These are phyloP conservation scores for Diplogelasinospora grovesii DNA, from an alignment of 495 filamentous ascomycete species.

Conservation along the genomic window DNA sequence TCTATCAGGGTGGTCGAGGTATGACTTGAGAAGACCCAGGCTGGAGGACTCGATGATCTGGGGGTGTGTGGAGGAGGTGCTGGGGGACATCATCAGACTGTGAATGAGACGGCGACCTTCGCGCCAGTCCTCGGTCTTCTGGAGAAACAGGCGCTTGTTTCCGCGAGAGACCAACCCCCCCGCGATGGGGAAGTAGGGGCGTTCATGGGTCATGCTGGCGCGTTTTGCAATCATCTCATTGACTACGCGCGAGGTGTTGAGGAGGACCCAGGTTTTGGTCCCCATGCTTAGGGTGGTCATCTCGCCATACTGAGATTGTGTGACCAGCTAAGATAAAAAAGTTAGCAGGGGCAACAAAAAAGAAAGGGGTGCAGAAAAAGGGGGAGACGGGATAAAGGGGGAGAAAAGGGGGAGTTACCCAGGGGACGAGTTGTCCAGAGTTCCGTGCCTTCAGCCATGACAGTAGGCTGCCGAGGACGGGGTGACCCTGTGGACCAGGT, in stretches of 20 bases:
- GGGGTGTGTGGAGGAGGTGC: slow-evolving; percentile 26
- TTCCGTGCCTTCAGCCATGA: not conserved
- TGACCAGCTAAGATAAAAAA: no score
- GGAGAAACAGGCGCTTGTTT: slow-evolving; percentile 21
- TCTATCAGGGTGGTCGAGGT: slow-evolving; percentile 25
- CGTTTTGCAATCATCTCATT: slow-evolving; percentile 28
- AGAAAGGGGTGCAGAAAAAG: no score
- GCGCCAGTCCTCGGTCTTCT: slow-evolving; percentile 23
- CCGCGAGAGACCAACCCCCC: slow-evolving; percentile 21
- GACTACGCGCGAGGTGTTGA: slow-evolving; percentile 29
- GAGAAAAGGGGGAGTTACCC: no score
- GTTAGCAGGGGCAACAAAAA: no score
- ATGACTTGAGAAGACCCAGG: slow-evolving; percentile 34
- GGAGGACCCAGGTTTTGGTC: slow-evolving; percentile 25
- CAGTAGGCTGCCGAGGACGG: not conserved
- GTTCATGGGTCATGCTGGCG: slow-evolving; percentile 21
- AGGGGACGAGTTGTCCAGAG: not conserved
- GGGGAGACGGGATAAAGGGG: no score
- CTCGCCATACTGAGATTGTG: no score
- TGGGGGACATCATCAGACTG: slow-evolving; percentile 31
- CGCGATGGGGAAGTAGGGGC: slow-evolving; percentile 22
- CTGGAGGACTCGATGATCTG: no score
- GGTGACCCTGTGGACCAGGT: not conserved
- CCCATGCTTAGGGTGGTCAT: slow-evolving; percentile 21
- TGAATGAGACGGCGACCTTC: slow-evolving; percentile 34